Percentiles rank a stretch among this genome's conserved stretches.
Conservation (phyloP, 2,329 filamentous ascomycete genomes). For the Pseudogymnoascus sp. region DNA sequence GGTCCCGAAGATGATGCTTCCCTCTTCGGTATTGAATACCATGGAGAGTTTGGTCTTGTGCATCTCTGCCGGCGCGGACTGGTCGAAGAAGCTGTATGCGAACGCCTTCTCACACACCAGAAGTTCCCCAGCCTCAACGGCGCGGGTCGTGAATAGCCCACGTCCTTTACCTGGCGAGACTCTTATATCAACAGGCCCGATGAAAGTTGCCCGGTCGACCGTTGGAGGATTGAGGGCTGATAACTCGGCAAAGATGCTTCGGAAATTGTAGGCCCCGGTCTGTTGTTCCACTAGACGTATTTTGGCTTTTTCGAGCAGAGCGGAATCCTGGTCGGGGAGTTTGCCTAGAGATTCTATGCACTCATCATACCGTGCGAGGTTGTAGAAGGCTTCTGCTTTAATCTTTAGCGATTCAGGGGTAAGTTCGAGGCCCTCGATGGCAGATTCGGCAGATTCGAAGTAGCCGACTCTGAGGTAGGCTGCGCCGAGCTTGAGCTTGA, state of each 20-base stretch:
- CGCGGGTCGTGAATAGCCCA: constrained; percentile 44
- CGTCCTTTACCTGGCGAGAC: constrained; percentile 36
- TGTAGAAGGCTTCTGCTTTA: neutral
- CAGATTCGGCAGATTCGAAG: constrained; percentile 68
- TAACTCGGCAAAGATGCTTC: constrained; percentile 32
- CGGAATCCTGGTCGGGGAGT: neutral
- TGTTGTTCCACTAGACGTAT: constrained; percentile 33
- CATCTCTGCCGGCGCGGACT: neutral
- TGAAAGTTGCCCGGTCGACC: constrained; percentile 43
- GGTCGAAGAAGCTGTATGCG: constrained; percentile 26
- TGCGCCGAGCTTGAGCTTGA: constrained; percentile 47
- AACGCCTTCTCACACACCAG: constrained; percentile 52
- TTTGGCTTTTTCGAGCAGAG: constrained; percentile 15
- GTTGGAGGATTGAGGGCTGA: constrained; percentile 30
- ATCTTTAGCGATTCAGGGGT: neutral
- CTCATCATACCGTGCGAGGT: neutral
- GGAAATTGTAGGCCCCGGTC: constrained; percentile 35
- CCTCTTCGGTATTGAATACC: constrained; percentile 4
- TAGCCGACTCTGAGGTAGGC: constrained; percentile 60
- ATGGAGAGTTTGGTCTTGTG: neutral
- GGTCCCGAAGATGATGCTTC: neutral
- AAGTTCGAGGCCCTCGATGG: constrained; percentile 36
- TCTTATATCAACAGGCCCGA: constrained; percentile 35
- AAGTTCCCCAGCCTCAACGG: constrained; percentile 43
- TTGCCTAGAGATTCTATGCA: constrained; percentile 18